Conservation (phyloP, 495 filamentous ascomycete species). For the Talaromyces adpressus region DNA sequence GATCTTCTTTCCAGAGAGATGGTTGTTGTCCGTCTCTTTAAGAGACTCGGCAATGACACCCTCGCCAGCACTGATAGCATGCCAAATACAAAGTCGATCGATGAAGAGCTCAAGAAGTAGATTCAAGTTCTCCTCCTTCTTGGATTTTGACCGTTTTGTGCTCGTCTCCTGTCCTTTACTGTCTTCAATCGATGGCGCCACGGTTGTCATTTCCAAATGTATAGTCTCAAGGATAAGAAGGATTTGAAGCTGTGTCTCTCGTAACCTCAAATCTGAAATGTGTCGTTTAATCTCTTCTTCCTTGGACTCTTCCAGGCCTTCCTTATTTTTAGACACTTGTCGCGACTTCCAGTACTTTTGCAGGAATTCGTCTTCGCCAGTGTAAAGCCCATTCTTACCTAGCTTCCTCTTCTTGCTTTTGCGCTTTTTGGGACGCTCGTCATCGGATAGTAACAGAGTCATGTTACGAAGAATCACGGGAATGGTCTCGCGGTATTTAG, state of each 20-base stretch:
- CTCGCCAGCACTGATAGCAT: slow-evolving; percentile 59
- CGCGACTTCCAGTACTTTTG: slow-evolving; percentile 70
- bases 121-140: slow-evolving; percentile 50
- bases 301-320: slow-evolving; percentile 33
- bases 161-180: slow-evolving; percentile 21
- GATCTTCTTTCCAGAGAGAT: slow-evolving; percentile 33
- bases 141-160: slow-evolving; percentile 34
- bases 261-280: slow-evolving; percentile 57
- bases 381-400: slow-evolving; percentile 71
- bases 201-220: slow-evolving; percentile 53
- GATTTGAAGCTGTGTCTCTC: slow-evolving; percentile 85
- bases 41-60: slow-evolving; percentile 23
- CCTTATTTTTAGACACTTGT: slow-evolving; percentile 26
- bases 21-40: slow-evolving; percentile 23
- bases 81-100: slow-evolving; percentile 94
- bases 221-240: slow-evolving; percentile 86
- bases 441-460: slow-evolving; percentile 55
- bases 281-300: slow-evolving; percentile 50
- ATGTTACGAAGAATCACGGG: slow-evolving; percentile 60
- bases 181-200: slow-evolving; percentile 21
- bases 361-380: slow-evolving; percentile 66
- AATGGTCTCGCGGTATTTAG: slow-evolving; percentile 77
- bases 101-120: slow-evolving; percentile 75
- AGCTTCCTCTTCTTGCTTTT: slow-evolving; percentile 65
- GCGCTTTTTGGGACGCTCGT: slow-evolving; percentile 46